Base-by-base conservation (phyloP, 106 monocot genomes). In the Dendrobium catenatum region DNA sequence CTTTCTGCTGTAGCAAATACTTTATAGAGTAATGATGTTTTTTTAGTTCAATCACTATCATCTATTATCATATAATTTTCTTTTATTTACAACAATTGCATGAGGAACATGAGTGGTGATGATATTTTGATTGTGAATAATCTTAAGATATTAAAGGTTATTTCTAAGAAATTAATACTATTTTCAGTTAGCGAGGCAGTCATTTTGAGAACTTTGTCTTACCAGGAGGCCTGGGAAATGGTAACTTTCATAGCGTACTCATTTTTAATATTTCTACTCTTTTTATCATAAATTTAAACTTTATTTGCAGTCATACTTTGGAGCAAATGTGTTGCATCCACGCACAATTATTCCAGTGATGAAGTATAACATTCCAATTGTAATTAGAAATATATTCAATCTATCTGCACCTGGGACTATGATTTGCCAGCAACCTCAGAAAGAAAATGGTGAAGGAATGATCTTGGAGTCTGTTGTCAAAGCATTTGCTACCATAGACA, bases 201-300 rank as follows among this genome's bases (percentile, higher is more conserved):
- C 73, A 93, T 99, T 80, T 77, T 99, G 80, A 93, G 76, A 24
- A 88, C 89, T 47, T 89, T 99, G 74, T 95, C 98, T 72, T 99
- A 99, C 87, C 98, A 93, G 75, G 98, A 99, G 84, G 98, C 98
- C 3, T 99, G 98, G 98, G 98, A 99, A 89, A 99, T 99, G 98
- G 98, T 99, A 55, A 86, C 72, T 68, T 83, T 48, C 42, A 37
- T 42, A 78, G 13, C 20, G 5, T 82, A 61, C 55, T 5, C 31
- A 55, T 48, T 68, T 49, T 13, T 37, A 59, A 7, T 20, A 47
- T 26, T 31, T 59, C 22, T 74, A 68, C 4, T 42, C 9, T 37
- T 27, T 72, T 76, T 75, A 46, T 18, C 77, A 49, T 79, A 16
- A 29, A 64, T 24, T 66, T 80, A 77, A 13, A 9, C 44, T 79